A percentile compares a stretch with the other conserved stretches of the same genome.
phyloP scores from a whole-genome alignment of 441 rosid species.

The Pelargonium citronellum region DNA sequence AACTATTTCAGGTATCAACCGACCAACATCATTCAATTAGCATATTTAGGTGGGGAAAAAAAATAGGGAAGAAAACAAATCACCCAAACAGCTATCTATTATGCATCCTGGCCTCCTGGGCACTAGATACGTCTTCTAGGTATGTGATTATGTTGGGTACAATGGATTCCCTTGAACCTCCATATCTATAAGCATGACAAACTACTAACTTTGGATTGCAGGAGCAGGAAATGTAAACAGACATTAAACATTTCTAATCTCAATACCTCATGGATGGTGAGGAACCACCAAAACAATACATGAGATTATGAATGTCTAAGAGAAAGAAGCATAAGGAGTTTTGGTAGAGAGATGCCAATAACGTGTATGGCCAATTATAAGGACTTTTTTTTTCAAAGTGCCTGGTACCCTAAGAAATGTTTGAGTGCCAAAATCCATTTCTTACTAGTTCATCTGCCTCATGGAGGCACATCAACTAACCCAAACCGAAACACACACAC shows the following conservation, averaged over 20 bases:
- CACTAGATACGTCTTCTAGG: background rate
- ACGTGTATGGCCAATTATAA: background rate
- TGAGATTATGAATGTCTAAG: background rate
- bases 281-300: background rate
- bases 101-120: background rate
- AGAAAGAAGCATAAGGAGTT: conserved; percentile 4
- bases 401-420: background rate
- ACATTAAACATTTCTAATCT: background rate
- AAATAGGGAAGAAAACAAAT: background rate
- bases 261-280: background rate
- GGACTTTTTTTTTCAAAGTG: background rate
- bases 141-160: background rate
- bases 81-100: background rate
- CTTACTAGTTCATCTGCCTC: background rate
- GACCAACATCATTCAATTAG: conserved; percentile 2
- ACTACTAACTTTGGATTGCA: background rate
- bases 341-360: background rate
- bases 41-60: background rate
- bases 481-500: background rate
- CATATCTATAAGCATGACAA: conserved; percentile 3
- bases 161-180: background rate
- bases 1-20: conserved; percentile 11
- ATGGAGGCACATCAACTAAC: background rate
- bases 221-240: background rate
- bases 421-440: background rate